Base-by-base conservation (phyloP, 208 protist species). In the Leishmania tropica region DNA sequence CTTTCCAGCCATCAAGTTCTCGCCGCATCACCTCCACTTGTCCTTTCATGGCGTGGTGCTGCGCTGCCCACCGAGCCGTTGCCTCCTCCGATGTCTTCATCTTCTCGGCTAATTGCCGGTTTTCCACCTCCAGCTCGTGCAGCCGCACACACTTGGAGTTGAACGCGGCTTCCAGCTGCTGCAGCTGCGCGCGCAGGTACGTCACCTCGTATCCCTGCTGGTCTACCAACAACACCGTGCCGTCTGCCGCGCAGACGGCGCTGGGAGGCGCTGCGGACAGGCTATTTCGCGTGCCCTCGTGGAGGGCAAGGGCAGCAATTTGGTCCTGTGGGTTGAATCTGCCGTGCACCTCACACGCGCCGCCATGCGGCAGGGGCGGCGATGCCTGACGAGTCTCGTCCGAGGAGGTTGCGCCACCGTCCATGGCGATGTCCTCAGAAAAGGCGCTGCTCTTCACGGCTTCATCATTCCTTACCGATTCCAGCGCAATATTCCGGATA, bases 91-190 rank as follows among this genome's bases (percentile, higher is more conserved):
- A 62, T 15, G 58, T 47, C 37, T 84, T 68, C 76, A 96, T 87
- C 83, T 96, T 87, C 15, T 84, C 78, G 35, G 79, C 56, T 19
- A 92, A 76, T 7, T 83, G 88, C 37, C 62, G 82, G 76, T 95
- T 95, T 78, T 97, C 92, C 56, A 92, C 87, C 53, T 88, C 83
- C 54, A 97, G 83, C 85, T 97, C 94, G 83, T 96, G 91, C 75
- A 96, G 73, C 0, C 87, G 85, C 62, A 96, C 92, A 77, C 92
- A 97, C 84, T 95, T 97, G 45, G 89, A 75, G 80, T 96, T 97
- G 80, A 93, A 96, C 17, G 92, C 94, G 21, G 94, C 94, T 82
- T 97, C 92, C 7, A 96, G 86, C 80, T 97, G 94, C 75, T 96
- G 90, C 65, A 97, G 80, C 77, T 97, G 91, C 56, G 83, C 85